phyloP scores from a whole-genome alignment of 2,329 filamentous ascomycete species.

The Coniella vitis region DNA sequence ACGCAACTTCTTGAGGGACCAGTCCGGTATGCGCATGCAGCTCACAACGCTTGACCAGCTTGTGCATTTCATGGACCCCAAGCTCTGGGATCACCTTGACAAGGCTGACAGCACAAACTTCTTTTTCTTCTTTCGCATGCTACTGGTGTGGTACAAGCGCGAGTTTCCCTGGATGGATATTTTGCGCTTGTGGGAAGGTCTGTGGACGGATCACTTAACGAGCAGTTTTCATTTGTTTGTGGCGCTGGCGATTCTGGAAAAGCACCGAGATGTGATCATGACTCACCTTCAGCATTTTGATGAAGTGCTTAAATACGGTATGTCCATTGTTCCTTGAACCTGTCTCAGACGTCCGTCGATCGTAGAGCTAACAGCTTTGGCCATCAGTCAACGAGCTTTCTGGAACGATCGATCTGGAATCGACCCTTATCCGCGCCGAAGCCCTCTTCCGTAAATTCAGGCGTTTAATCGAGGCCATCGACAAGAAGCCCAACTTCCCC shows the following conservation, averaged over 20 bases:
- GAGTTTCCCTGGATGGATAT: conserved; percentile 90
- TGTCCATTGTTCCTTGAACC: conserved; percentile 23
- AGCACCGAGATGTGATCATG: conserved; percentile 95
- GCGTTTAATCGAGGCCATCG: conserved; percentile 80
- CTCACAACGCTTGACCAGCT: conserved; percentile 88
- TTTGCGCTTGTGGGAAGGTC: conserved; percentile 78
- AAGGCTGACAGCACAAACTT: conserved; percentile 94
- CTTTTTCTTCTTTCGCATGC: conserved; percentile 99
- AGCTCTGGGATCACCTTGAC: conserved; percentile 84
- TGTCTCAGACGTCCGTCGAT: too few species aligned
- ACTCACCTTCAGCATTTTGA: conserved; percentile 90
- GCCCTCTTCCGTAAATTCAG: conserved; percentile 83
- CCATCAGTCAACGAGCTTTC: conserved; percentile 83
- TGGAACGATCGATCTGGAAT: conserved; percentile 82
- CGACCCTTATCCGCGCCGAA: conserved; percentile 82
- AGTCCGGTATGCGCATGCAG: conserved; percentile 92
- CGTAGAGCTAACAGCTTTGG: conserved; percentile 11
- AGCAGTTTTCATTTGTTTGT: conserved; percentile 93
- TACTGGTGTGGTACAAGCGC: conserved; percentile 97
- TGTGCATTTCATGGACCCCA: conserved; percentile 93
- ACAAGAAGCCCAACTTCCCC: conserved; percentile 85
- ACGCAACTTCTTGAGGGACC: conserved; percentile 89
- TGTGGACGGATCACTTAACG: conserved; percentile 90
- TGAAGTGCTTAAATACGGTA: conserved; percentile 93
- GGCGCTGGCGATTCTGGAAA: conserved; percentile 88